phyloP scores from a whole-genome alignment of 208 protist species.

The Borovskyia barvae region DNA sequence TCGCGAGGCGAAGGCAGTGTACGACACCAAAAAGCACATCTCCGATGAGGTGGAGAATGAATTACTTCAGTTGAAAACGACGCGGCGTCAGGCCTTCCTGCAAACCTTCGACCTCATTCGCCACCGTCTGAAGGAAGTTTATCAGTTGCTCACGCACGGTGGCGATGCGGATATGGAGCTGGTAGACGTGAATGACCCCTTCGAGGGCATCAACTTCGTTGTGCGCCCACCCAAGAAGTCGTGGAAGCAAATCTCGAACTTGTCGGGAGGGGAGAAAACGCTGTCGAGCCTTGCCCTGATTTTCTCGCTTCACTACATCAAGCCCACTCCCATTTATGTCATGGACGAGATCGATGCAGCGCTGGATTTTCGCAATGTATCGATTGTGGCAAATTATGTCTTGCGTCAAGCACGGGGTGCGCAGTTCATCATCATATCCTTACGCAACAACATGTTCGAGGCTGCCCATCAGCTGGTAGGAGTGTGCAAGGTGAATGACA shows the following conservation, averaged over 20 bases:
- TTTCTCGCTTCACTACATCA: conserved; percentile 99
- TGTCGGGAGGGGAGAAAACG: conserved; percentile 99
- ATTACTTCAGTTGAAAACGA: conserved; percentile 71
- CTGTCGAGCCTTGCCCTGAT: conserved; percentile 98
- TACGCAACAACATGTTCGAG: conserved; percentile 98
- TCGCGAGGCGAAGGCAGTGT: conserved; percentile 53
- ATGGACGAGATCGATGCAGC: conserved; percentile 99
- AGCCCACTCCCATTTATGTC: conserved; percentile 99
- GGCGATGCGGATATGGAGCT: conserved; percentile 99
- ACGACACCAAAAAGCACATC: conserved; percentile 44
- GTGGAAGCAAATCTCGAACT: conserved; percentile 99
- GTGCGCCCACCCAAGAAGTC: conserved; percentile 99
- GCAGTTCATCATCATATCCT: conserved; percentile 99
- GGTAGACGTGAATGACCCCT: conserved; percentile 98
- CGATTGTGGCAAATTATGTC: conserved; percentile 99
- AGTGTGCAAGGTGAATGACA: conserved; percentile 99
- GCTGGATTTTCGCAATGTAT: conserved; percentile 99
- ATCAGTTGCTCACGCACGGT: conserved; percentile 98
- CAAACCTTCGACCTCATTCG: conserved; percentile 97
- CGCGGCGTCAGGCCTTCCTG: conserved; percentile 97
- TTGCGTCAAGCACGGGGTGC: conserved; percentile 98
- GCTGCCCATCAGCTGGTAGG: conserved; percentile 98
- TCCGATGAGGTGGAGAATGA: conserved; percentile 77
- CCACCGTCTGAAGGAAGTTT: conserved; percentile 98
- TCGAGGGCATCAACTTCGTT: conserved; percentile 97